A percentile compares a stretch with the other conserved stretches of the same genome.
phyloP scores from a whole-genome alignment of 495 filamentous ascomycete genomes.

The Podospora appendiculata region DNA sequence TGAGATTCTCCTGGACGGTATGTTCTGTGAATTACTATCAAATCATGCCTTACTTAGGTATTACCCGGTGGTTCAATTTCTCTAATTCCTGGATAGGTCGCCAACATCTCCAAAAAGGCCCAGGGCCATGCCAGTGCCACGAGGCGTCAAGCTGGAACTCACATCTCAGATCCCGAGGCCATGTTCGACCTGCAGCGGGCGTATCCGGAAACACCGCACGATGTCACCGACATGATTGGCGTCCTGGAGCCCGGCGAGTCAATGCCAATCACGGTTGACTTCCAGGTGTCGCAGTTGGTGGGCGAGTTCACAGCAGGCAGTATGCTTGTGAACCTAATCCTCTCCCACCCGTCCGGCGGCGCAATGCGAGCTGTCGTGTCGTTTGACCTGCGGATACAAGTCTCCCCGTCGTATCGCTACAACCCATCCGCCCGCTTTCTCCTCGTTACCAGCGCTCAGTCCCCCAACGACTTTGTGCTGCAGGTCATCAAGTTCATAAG shows the following conservation, averaged over 20 bases:
- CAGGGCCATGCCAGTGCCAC: slow-evolving; percentile 7
- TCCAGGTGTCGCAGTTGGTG: slow-evolving; percentile 9
- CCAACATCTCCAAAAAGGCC: slow-evolving; percentile 17
- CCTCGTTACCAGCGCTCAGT: slow-evolving; percentile 17
- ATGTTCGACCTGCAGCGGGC: slow-evolving; percentile 12
- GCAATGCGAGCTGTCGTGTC: slow-evolving; percentile 4
- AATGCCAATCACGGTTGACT: slow-evolving; percentile 11
- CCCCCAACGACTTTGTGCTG: slow-evolving; percentile 12
- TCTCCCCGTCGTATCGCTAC: slow-evolving; percentile 15
- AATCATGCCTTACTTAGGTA: no score
- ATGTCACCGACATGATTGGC: slow-evolving; percentile 12
- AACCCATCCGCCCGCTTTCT: slow-evolving; percentile 13
- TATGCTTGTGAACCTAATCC: slow-evolving; percentile 13
- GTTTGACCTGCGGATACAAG: slow-evolving; percentile 17
- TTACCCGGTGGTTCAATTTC: not conserved
- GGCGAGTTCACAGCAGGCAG: slow-evolving; percentile 10
- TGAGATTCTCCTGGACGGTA: slow-evolving; percentile 16
- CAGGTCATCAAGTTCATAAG: slow-evolving; percentile 12
- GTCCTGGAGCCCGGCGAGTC: slow-evolving; percentile 13
- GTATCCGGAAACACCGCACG: slow-evolving; percentile 7
- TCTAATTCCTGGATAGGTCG: slow-evolving; percentile 2
- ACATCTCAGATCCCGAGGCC: slow-evolving; percentile 9
- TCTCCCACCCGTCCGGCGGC: slow-evolving; percentile 11
- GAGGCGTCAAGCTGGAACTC: slow-evolving; percentile 5
- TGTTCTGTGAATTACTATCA: not conserved